Conservation (phyloP, 2,329 filamentous ascomycete genomes). For the Sodiomyces alkalinus region DNA sequence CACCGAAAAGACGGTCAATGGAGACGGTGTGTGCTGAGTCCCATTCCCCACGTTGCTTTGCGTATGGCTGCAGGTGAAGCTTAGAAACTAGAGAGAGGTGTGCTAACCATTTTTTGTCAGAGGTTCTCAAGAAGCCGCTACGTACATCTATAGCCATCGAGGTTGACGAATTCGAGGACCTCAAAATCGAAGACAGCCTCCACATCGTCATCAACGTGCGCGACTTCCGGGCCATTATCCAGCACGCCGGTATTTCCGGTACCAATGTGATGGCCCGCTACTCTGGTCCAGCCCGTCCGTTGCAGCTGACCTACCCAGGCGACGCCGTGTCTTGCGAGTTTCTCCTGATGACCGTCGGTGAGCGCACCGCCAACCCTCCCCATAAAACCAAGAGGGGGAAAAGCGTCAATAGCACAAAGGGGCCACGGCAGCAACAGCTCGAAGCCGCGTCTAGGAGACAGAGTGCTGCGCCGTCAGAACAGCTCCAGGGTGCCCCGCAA, state of each 20-base stretch:
- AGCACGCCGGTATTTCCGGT: slow-evolving; percentile 56
- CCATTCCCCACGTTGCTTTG: not conserved
- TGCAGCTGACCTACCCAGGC: slow-evolving; percentile 56
- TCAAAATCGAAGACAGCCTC: slow-evolving; percentile 57
- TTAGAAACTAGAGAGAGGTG: not conserved
- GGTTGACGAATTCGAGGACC: slow-evolving; percentile 61
- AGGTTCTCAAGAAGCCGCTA: slow-evolving; percentile 64
- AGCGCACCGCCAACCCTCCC: slow-evolving; percentile 33
- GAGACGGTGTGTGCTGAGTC: slow-evolving; percentile 23
- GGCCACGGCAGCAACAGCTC: slow-evolving; percentile 23
- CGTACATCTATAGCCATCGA: slow-evolving; percentile 69
- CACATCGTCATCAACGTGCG: slow-evolving; percentile 73
- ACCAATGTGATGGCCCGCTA: slow-evolving; percentile 54
- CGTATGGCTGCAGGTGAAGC: not conserved
- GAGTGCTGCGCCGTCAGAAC: slow-evolving; percentile 22
- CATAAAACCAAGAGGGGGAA: slow-evolving; percentile 29
- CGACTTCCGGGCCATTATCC: slow-evolving; percentile 66
- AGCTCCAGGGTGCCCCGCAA: slow-evolving; percentile 10
- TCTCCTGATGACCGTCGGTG: slow-evolving; percentile 69
- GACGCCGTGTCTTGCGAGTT: slow-evolving; percentile 61
- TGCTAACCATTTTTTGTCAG: slow-evolving; percentile 23
- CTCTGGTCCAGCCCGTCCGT: slow-evolving; percentile 53
- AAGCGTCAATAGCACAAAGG: slow-evolving; percentile 22
- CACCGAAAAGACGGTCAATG: slow-evolving; percentile 61
- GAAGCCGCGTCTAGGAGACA: slow-evolving; percentile 32